Conservation (phyloP, 176 grass and related monocot genomes). For the Paspalum vaginatum region DNA sequence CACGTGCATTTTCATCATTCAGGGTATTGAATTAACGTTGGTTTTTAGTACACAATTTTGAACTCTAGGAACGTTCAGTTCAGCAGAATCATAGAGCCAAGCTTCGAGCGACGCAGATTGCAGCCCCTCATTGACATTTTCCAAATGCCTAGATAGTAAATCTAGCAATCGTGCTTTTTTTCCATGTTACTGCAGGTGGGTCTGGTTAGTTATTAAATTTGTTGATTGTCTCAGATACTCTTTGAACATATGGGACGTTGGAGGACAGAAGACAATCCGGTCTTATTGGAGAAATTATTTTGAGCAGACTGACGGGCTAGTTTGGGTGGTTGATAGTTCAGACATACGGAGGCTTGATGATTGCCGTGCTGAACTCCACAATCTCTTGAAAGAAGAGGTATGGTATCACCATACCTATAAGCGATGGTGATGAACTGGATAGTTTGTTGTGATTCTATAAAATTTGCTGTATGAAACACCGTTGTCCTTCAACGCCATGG, state of each 20-base stretch:
- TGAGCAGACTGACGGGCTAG: constrained; percentile 88
- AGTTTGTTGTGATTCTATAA: not conserved
- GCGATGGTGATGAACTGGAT: not conserved
- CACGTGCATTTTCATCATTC: constrained; percentile 3
- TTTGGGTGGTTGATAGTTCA: constrained; percentile 93
- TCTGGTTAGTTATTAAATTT: constrained; percentile 7
- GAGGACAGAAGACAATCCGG: constrained; percentile 91
- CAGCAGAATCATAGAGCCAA: not conserved
- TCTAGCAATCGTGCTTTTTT: not conserved
- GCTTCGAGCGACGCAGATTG: not conserved
- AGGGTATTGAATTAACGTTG: not conserved
- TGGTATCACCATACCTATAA: constrained; percentile 26
- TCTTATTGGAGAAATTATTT: constrained; percentile 98
- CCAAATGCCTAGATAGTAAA: not conserved
- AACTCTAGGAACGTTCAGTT: not conserved
- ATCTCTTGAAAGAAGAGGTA: constrained; percentile 97
- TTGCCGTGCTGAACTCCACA: constrained; percentile 85
- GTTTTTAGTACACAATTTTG: not conserved
- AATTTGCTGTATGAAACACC: not conserved
- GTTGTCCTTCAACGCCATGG: not conserved
- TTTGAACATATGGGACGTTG: constrained; percentile 92
- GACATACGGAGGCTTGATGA: constrained; percentile 82
- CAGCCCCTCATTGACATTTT: not conserved
- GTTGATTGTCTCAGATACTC: constrained; percentile 59
- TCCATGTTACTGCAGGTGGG: not conserved